Conservation (phyloP, 441 rosid species). For the Aleurites moluccanus region DNA sequence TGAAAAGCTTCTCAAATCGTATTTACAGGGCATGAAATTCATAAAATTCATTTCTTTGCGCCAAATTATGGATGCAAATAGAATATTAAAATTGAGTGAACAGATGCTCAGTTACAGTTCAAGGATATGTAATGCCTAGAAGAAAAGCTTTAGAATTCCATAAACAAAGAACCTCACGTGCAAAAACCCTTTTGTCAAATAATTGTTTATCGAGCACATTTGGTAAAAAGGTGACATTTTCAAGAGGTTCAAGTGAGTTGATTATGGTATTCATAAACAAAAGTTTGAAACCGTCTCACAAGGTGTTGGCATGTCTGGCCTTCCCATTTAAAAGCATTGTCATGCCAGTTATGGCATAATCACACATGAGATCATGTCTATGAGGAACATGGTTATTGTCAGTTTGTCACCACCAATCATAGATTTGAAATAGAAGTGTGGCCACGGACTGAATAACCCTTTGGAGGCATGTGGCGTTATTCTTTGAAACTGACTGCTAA, state of each 20-base stretch:
- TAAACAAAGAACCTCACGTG: neutral
- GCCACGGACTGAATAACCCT: no score
- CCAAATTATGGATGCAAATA: constrained; percentile 2
- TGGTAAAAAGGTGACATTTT: neutral
- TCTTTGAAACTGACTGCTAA: neutral
- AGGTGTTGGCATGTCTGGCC: neutral
- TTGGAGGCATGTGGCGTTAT: neutral
- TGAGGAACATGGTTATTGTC: neutral
- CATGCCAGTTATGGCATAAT: neutral
- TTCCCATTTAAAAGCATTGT: neutral
- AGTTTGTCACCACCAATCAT: neutral
- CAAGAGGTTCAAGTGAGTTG: neutral
- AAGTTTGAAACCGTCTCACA: neutral
- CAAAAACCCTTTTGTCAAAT: neutral
- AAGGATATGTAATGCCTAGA: neutral
- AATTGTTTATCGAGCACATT: neutral
- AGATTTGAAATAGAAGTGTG: neutral
- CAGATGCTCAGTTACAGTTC: neutral
- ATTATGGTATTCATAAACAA: neutral
- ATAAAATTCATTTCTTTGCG: neutral
- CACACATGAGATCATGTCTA: neutral
- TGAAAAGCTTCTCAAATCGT: neutral
- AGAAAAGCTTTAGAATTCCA: neutral
- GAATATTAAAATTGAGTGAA: neutral
- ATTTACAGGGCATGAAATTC: neutral